Evolutionary conservation across 495 filamentous ascomycete genomes (phyloP), one percentile per base, ranked within the genome.

Genomic region (Xylaria bambusicola): DNA sequence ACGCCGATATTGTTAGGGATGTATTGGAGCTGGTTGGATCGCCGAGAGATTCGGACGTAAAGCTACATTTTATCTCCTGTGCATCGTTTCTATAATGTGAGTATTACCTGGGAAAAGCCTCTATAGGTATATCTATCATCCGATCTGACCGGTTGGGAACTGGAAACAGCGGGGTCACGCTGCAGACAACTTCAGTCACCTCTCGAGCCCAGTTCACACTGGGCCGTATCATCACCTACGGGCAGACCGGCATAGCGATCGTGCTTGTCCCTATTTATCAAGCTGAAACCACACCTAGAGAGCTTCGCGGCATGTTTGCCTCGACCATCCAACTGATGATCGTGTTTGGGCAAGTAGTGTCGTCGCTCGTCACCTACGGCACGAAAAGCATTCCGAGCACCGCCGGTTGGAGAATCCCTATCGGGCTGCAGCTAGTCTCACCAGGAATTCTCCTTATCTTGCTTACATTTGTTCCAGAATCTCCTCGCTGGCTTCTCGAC

Each of bases 361-460:
- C 67, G 66, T 15, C 71, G 29, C 50, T 52, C 7, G 23, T 52
- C 17, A 38, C 33, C 50, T 52, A 41, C 51, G 41, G 56, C 51
- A 44, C 47, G 48, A 41, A 52, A 27, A 31, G 17, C 38, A 42
- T 52, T 52, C 50, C 33, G 9, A 27, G 50, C 23, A 24, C 29
- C 36, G 33, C 50, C 17, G 66, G 58, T 10, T 76, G 73, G 73
- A 57, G 69, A 17, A 71, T 76, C 26, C 70, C 72, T 2, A 62
- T 74, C 23, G 72, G 73, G 65, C 64, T 72, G 48, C 73, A 76
- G 48, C 67, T 76, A 58, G 46, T 76, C 46, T 67, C 67, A 13
- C 71, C 72, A 3, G 69, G 65, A 20, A 56, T 73, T 29, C 68
- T 76, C 4, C 63, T 71, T 23, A 26, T 69, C 2, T 62, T 68